Evolutionary conservation across 352 stramenopile genomes (phyloP), one percentile per base, ranked within the genome.

Genomic region (Phytophthora citricola): DNA sequence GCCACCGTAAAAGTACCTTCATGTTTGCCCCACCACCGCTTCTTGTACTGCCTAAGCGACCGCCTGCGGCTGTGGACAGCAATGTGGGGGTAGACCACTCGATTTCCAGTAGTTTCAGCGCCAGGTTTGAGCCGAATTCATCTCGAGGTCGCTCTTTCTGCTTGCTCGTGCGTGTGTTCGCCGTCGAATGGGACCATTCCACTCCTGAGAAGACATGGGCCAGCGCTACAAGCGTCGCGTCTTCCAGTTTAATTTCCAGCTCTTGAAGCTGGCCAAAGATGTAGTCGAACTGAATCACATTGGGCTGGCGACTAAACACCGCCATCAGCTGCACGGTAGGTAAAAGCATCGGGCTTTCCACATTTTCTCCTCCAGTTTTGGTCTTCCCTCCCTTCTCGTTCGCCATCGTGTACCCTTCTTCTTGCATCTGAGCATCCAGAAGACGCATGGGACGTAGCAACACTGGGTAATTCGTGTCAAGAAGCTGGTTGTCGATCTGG

Each of bases 261-360:
- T 95, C 87, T 63, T 95, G 87, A 17, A 95, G 73, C 49, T 95
- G 87, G 4, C 80, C 85, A 61, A 95, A 95, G 41, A 95, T 93
- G 69, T 95, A 95, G 50, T 95, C 85, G 36, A 95, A 92, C 47
- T 93, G 81, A 17, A 93, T 70, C 34, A 95, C 71, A 15, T 81
- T 87, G 0, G 79, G 66, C 36, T 89, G 80, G 17, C 75, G 74
- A 36, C 71, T 76, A 51, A 91, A 90, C 3, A 95, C 87, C 17
- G 78, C 76, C 87, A 93, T 95, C 4, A 93, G 63, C 55, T 95
- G 87, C 48, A 95, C 74, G 8, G 87, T 94, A 11, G 87, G 87
- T 14, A 95, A 58, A 7, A 93, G 56, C 43, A 86, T 86, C 12
- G 63, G 64, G 6, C 50, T 60, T 12, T 75, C 50, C 17, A 36